These are phyloP conservation scores for Parasitella parasitica DNA, from an alignment of 371 early-diverging fungal genomes.

Conservation along the genomic window DNA sequence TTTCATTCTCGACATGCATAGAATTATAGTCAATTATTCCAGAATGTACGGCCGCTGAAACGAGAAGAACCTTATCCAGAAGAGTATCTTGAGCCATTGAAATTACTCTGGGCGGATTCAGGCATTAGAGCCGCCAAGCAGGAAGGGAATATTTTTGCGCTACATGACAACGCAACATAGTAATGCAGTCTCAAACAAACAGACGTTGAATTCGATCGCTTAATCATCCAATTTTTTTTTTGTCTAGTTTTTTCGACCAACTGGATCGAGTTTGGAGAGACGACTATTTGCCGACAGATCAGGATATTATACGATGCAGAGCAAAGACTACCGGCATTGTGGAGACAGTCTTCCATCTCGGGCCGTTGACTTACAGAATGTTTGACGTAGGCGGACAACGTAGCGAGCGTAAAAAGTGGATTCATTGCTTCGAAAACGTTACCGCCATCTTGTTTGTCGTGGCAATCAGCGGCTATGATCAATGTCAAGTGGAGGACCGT, in stretches of 20 bases:
- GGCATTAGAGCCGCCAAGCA: slow-evolving; percentile 72
- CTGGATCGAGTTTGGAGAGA: slow-evolving; percentile 8
- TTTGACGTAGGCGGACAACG: slow-evolving; percentile 82
- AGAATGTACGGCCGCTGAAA: slow-evolving; percentile 37
- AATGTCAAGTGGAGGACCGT: slow-evolving; percentile 74
- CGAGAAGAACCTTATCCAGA: slow-evolving; percentile 62
- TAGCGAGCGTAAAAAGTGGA: slow-evolving; percentile 94
- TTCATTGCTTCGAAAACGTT: slow-evolving; percentile 88
- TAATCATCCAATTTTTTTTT: neutral
- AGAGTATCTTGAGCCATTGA: slow-evolving; percentile 72
- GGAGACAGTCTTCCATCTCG: slow-evolving; percentile 74
- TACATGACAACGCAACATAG: slow-evolving; percentile 79
- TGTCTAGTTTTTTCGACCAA: slow-evolving; percentile 8
- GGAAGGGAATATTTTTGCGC: slow-evolving; percentile 67
- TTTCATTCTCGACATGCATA: neutral
- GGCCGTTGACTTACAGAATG: slow-evolving; percentile 59
- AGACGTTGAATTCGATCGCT: neutral
- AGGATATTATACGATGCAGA: slow-evolving; percentile 83
- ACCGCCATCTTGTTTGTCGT: slow-evolving; percentile 76
- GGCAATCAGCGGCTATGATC: slow-evolving; percentile 76
- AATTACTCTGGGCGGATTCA: slow-evolving; percentile 73
- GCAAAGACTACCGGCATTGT: slow-evolving; percentile 85
- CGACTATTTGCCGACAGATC: slow-evolving; percentile 38
- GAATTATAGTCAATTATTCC: slow-evolving; percentile 31
- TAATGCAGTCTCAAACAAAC: slow-evolving; percentile 14